Evolutionary conservation across 768 basidiomycete genomes (phyloP), one percentile per base, ranked within the genome.

Genomic region (Boletus fagicola): DNA sequence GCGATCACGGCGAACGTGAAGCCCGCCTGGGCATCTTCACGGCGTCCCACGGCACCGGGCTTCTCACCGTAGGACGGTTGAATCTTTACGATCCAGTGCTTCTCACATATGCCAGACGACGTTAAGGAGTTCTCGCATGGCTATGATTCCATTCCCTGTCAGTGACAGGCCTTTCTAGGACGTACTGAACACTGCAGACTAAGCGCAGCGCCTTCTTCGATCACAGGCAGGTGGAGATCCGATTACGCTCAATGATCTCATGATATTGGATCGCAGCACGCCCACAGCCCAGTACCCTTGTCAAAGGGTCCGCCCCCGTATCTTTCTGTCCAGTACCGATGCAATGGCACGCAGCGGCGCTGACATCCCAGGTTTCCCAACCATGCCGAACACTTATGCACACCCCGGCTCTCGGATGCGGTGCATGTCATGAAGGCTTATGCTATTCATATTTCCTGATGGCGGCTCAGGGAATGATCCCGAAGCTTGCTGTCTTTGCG

Each of bases 161-260:
- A 20, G 48, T 56, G 51, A 51, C 49, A 22, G 30, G 53, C 54
- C 49, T 43, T 64, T 60, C 50, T 13, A 38, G 49, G 67, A 64
- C 62, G 64, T 62, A 66, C 57, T 60, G 44, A 49, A 46, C 26
- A 54, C 57, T 63, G 54, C 50, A 50, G 39, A 54, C 48, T 33
- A 56, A 16, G 36, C 55, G 56, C 62, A 67, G 65, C 40, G 59
- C 51, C 67, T 69, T 64, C 65, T 60, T 56, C 62, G 59, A 69
- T 67, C 68, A 52, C 36, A 26, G 39, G 40, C 38, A 52, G 47
- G 48, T 44, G 53, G 58, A 38, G 63, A 56, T 52, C 48, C n/a
- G 54, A 61, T 65, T 59, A 61, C 64, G 56, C 63, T 56, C 61
- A 44, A 24, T 53, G 50, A 64, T 60, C 42, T 46, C 47, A 56